Base-by-base conservation (phyloP, 805 yeast species). In the Starmerella bombi region DNA sequence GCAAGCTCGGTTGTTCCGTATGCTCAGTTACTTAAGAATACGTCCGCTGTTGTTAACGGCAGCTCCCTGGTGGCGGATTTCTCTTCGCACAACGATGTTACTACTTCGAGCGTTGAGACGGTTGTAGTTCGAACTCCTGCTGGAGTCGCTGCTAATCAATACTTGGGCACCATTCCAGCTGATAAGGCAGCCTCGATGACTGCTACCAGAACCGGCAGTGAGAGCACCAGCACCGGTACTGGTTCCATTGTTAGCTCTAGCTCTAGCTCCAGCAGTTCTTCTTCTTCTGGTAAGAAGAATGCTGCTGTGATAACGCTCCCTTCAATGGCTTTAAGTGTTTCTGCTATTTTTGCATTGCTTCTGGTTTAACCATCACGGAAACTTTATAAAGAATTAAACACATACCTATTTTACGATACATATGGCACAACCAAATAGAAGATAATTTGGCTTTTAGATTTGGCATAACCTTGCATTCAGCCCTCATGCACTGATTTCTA, bases 1-100 rank as follows among this genome's bases (percentile, higher is more conserved):
- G 37, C 39, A 7, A 40, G 50, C 8, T 44, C 40, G 6, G 42
- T 52, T 20, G 37, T 46, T 5, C 42, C 49, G n/a, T 30, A 42
- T 23, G 29, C 20, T 27, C 10, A 30, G 17, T 34, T 47, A 16
- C 20, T 27, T 15, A 21, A 34, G 34, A 47, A 47, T 39, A n/a
- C 12, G 18, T 22, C 49, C 3, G 48, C 46, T 16, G 31, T 47
- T 12, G 35, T 39, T 14, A 41, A 47, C 23, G 43, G 37, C 22
- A 36, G 38, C 34, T 8, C 33, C 5, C 36, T 22, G 28, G n/a
- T 21, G 19, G 15, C 29, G 7, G 20, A 16, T 21, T 16, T 25
- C 4, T 12, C 37, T 16, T 14, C 23, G 14, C 4, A 32, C 7
- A n/a, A 34, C 16, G n/a, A n/a, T n/a, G 29, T 17, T 23, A 36